phyloP scores from a whole-genome alignment of 441 rosid species.

The Euphorbia corollata region DNA sequence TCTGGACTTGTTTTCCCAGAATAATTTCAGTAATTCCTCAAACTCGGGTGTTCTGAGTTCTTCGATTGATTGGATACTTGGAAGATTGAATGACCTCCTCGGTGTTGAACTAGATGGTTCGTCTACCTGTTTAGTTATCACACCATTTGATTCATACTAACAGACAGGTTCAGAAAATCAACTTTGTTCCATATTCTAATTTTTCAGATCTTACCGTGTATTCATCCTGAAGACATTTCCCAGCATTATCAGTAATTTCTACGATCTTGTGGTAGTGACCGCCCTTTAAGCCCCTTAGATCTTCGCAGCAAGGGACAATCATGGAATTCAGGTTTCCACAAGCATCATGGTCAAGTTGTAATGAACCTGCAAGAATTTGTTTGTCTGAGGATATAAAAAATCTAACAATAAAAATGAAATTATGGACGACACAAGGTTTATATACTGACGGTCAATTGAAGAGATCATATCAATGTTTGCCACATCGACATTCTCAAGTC shows the following conservation, averaged over 20 bases:
- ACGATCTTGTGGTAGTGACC: constrained; percentile 74
- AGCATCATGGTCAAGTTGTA: constrained; percentile 86
- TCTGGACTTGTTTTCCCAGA: constrained; percentile 63
- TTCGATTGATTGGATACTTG: constrained; percentile 70
- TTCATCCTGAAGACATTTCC: constrained; percentile 82
- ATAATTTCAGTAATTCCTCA: constrained; percentile 65
- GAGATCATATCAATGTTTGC: constrained; percentile 58
- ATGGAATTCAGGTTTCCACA: constrained; percentile 72
- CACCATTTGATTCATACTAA: neutral
- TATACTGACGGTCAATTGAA: constrained; percentile 68
- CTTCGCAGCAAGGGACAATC: constrained; percentile 70
- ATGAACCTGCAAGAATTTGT: constrained; percentile 49
- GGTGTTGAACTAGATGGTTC: constrained; percentile 95
- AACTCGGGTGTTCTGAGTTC: constrained; percentile 85
- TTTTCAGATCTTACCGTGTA: constrained; percentile 46
- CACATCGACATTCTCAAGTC: constrained; percentile 52
- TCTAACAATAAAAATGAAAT: neutral
- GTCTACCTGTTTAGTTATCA: constrained; percentile 50
- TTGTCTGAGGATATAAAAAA: constrained; percentile 8
- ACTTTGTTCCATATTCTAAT: neutral
- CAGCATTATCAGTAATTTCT: constrained; percentile 79
- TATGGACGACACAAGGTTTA: neutral
- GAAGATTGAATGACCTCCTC: constrained; percentile 64
- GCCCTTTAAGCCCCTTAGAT: constrained; percentile 69
- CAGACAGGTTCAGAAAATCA: neutral